phyloP scores from a whole-genome alignment of 1,284 basidiomycete genomes.

The Sanghuangporus sanghuang region DNA sequence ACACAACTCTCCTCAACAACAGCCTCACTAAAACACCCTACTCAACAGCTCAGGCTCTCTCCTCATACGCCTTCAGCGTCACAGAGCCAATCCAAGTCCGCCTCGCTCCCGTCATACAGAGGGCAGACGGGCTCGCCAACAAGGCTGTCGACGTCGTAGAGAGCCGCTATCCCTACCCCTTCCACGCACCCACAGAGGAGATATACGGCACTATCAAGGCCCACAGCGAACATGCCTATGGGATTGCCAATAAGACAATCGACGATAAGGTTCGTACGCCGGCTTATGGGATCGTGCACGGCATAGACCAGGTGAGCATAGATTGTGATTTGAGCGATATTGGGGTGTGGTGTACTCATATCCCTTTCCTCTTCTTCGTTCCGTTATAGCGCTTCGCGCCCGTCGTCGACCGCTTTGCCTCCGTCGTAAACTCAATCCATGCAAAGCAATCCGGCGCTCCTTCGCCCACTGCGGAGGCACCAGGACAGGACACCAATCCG shows the following conservation, averaged over 20 bases:
- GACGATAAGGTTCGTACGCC: conserved; percentile 62
- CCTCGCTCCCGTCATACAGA: conserved; percentile 57
- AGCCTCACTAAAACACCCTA: conserved; percentile 59
- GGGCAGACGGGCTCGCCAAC: conserved; percentile 63
- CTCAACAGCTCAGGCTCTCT: conserved; percentile 53
- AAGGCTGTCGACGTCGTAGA: conserved; percentile 71
- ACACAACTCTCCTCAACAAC: conserved; percentile 54
- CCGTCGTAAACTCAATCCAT: conserved; percentile 50
- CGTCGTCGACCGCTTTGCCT: conserved; percentile 65
- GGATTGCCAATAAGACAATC: conserved; percentile 57
- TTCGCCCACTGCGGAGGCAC: neutral
- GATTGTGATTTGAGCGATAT: conserved; percentile 15
- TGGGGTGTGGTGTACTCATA: conserved; percentile 10
- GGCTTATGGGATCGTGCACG: conserved; percentile 56
- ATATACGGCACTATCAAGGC: conserved; percentile 56
- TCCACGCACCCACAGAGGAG: conserved; percentile 66
- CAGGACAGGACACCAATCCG: conserved; percentile 4
- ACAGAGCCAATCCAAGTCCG: conserved; percentile 59
- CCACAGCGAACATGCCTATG: conserved; percentile 48
- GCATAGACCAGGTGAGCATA: conserved; percentile 62
- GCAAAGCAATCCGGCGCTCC: conserved; percentile 32
- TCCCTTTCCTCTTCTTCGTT: conserved; percentile 13
- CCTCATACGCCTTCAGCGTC: conserved; percentile 52
- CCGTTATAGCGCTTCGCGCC: conserved; percentile 57
- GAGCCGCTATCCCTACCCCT: conserved; percentile 67